A percentile compares a stretch with the other conserved stretches of the same genome.
Conservation (phyloP, 2,329 filamentous ascomycete genomes). For the Cadophora malorum region DNA sequence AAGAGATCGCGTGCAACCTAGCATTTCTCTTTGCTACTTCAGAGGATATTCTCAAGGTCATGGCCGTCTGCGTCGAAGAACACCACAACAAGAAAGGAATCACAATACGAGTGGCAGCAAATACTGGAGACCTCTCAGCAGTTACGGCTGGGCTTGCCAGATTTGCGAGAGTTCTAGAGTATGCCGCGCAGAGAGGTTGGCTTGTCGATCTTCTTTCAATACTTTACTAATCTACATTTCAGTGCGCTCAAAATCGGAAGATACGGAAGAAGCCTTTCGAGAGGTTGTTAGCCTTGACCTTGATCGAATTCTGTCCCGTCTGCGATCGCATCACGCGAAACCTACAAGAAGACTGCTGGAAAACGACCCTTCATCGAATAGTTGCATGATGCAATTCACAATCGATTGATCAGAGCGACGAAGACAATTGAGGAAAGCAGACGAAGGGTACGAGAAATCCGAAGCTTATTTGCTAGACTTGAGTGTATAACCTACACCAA, state of each 20-base stretch:
- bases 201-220: not conserved
- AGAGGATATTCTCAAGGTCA: not conserved
- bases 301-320: not conserved
- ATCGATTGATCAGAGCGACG: slow-evolving; percentile 23
- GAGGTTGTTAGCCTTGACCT: not conserved
- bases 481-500: slow-evolving; percentile 25
- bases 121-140: not conserved
- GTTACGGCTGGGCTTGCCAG: not conserved
- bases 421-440: slow-evolving; percentile 4
- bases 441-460: slow-evolving; percentile 22
- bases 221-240: not conserved
- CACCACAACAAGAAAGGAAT: not conserved
- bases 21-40: not conserved
- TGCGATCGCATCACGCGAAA: not conserved
- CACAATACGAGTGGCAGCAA: not conserved
- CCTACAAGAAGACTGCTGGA: slow-evolving; percentile 26
- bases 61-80: not conserved
- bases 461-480: slow-evolving; percentile 27
- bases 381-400: slow-evolving; percentile 27
- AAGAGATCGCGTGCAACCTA: not conserved
- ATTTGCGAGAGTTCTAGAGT: not conserved
- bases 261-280: not conserved
- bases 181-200: not conserved
- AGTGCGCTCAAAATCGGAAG: not conserved
- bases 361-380: slow-evolving; percentile 30